Base-by-base conservation (phyloP, 768 basidiomycete species). In the Lactarius quietus region DNA sequence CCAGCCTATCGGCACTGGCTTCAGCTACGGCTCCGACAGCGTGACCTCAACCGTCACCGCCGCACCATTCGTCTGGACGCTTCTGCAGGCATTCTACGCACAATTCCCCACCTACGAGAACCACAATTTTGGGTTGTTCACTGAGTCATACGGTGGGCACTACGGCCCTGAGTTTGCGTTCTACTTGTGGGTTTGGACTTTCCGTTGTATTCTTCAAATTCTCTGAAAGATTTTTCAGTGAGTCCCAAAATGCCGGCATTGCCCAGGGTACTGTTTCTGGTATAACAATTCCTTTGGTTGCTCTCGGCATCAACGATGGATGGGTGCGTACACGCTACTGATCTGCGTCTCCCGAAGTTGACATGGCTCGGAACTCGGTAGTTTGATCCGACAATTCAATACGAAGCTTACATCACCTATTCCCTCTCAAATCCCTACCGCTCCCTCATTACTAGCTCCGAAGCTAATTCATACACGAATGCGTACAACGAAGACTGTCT, bases 191-290 rank as follows among this genome's bases (percentile, higher is more conserved):
- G 57, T 59, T 33, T 59, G 26, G 15, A 8, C 28, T 23, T 28
- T 41, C 55, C 23, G 20, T 17, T n/a, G 26, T 15, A n/a, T 14
- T 33, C 39, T 39, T 28, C 6, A 36, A 12, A 9, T 59, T 28
- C 12, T 10, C 26, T 59, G 28, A 35, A 33, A n/a, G 18, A 26
- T 59, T 23, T 59, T 28, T 8, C 33, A 69, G 69, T 14, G 72
- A 82, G 63, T 82, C 84, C 77, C 83, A 84, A 70, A 84, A 85
- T 63, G 73, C 79, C 38, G 82, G 81, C 20, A 83, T 85, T 57
- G 76, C 76, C 28, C 72, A 74, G 4, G 80, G 80, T 7, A 75
- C 71, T 0, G 67, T 79, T 3, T 69, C 71, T 2, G 84, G 82
- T 1, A 68, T 79, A 6, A 74, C 69, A 6, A 74, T 85, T n/a